These are phyloP conservation scores for Candida pini DNA, from an alignment of 805 yeast genomes.

Conservation along the genomic window DNA sequence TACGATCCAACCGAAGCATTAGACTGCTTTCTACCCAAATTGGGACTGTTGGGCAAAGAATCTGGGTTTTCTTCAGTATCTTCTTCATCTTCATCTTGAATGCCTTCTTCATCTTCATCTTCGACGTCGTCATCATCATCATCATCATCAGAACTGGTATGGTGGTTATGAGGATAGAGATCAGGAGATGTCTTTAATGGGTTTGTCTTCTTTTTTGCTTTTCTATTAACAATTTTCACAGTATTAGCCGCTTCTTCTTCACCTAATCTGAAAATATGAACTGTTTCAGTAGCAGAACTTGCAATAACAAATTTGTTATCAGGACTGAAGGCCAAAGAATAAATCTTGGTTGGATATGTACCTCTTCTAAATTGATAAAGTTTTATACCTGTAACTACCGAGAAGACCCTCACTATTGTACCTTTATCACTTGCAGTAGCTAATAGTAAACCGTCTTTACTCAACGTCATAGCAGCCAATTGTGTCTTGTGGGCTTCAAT, in stretches of 20 bases:
- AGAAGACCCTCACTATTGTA: constrained; percentile 79
- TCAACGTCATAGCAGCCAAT: constrained; percentile 64
- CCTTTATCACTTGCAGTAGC: constrained; percentile 95
- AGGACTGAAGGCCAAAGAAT: constrained; percentile 72
- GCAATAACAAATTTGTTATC: constrained; percentile 75
- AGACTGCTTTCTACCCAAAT: constrained; percentile 15
- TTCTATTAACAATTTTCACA: constrained; percentile 14
- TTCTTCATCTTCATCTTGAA: constrained; percentile 17
- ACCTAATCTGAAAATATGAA: constrained; percentile 80
- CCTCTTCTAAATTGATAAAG: constrained; percentile 81
- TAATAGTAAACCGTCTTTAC: constrained; percentile 70
- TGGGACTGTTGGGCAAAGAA: constrained; percentile 10
- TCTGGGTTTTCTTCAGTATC: constrained; percentile 9
- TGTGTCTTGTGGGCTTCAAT: constrained; percentile 87
- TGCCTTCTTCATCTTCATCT: constrained; percentile 15
- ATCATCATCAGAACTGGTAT: constrained; percentile 25
- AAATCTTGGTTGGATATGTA: constrained; percentile 81
- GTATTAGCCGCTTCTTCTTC: constrained; percentile 36
- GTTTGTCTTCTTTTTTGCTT: constrained; percentile 12
- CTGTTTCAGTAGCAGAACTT: constrained; percentile 86
- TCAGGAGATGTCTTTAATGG: constrained; percentile 17
- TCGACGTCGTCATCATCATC: constrained; percentile 23
- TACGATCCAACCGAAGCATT: constrained; percentile 23
- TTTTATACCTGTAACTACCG: constrained; percentile 65
- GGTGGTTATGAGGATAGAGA: constrained; percentile 17